Evolutionary conservation across 2,329 filamentous ascomycete species (phyloP).

Genomic region (Passalora sequoiae): DNA sequence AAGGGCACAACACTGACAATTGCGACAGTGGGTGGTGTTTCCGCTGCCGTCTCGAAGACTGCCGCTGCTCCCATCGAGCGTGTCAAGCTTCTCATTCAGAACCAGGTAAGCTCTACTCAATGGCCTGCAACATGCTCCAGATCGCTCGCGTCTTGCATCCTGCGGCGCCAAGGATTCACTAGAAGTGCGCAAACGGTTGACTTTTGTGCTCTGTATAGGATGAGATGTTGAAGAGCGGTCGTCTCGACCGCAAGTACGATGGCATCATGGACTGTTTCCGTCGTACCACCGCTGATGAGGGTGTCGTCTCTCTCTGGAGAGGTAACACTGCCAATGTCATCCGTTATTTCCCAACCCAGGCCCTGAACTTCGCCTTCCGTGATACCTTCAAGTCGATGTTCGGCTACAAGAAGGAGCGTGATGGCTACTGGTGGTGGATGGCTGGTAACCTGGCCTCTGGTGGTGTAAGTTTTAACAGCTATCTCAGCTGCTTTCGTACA

Average conservation of each 20-base stretch:
- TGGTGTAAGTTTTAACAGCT: constrained; percentile 75
- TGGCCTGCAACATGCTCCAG: constrained; percentile 1
- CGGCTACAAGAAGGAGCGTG: constrained; percentile 99
- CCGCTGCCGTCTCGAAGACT: constrained; percentile 99
- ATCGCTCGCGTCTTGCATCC: constrained; percentile 4
- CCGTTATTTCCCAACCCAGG: constrained; percentile 99
- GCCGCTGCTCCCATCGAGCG: constrained; percentile 99
- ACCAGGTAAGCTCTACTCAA: constrained; percentile 70
- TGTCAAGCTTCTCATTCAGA: constrained; percentile 99
- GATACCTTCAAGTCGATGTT: constrained; percentile 99
- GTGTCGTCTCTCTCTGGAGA: constrained; percentile 94
- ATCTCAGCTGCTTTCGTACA: neutral
- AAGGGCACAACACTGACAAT: constrained; percentile 38
- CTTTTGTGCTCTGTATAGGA: constrained; percentile 56
- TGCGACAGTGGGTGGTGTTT: constrained; percentile 92
- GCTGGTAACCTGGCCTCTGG: constrained; percentile 98
- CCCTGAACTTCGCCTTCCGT: constrained; percentile 99
- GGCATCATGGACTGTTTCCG: constrained; percentile 95
- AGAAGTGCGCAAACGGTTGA: constrained; percentile 3
- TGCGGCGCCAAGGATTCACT: constrained; percentile 5
- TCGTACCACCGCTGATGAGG: constrained; percentile 84
- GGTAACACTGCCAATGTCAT: constrained; percentile 99
- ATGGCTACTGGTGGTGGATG: constrained; percentile 99
- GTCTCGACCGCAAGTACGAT: constrained; percentile 94
- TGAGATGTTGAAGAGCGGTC: constrained; percentile 99